Base-by-base conservation (phyloP, 2,329 filamentous ascomycete species). In the Ascochyta koolunga region DNA sequence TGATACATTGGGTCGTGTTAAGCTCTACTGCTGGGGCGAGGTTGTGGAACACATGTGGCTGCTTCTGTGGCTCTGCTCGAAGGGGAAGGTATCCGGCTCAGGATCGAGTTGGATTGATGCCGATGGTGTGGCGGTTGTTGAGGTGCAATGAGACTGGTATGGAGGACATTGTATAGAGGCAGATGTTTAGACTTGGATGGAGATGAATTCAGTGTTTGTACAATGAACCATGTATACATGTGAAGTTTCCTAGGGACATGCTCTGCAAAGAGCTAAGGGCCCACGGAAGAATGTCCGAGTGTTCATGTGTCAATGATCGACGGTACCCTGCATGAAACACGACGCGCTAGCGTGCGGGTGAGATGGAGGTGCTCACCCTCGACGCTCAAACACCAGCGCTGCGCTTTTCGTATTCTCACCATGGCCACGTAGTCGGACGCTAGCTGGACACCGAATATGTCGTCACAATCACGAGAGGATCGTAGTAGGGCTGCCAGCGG, bases 21-120 rank as follows among this genome's bases (percentile, higher is more conserved):
- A 86, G 29, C 72, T 93, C 1, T 95, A 89, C 69, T 90, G 90
- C 67, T 96, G 90, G 87, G 92, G 89, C 0, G 83, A 88, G 58
- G 77, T 91, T 0, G 84, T 85, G 0, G 82, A 85, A 48, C 88
- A 96, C 65, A 80, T 90, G 29, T 96, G 91, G 71, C 74, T 95
- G 4, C 71, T 93, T 33, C 73, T 96, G 0, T 93, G 89, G 68
- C 75, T 92, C 13, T 89, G 86, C 0, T 93, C 88, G 63, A 80
- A 84, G 50, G 81, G 88, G 27, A 80, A 80, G 56, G 74, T 93
- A 15, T 81, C 83, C 54, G 78, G 77, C 6, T 82, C 82, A 8
- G 82, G 82, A 0, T 78, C 84, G 13, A 76, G 77, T 41, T 96
- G 91, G 90, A 74, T 88, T 45, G 91, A 87, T 72, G 84, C 81